phyloP scores from a whole-genome alignment of 768 basidiomycete genomes.

The Lepiota subincarnata region DNA sequence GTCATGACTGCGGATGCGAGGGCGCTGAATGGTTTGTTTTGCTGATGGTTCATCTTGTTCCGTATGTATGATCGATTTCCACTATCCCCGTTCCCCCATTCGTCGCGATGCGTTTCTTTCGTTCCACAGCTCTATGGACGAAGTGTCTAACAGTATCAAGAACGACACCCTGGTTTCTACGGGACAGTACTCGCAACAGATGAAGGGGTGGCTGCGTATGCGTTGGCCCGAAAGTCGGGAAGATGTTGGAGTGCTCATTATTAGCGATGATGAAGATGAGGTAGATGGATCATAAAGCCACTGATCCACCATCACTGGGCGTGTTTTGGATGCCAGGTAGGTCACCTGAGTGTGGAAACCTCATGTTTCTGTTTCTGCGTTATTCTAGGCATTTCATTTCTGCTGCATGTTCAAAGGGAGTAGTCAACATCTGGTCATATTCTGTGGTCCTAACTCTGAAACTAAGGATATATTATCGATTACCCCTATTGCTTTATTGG shows the following conservation, averaged over 20 bases:
- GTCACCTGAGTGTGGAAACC: neutral
- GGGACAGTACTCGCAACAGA: conserved; percentile 10
- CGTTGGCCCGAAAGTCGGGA: conserved; percentile 45
- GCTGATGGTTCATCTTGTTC: conserved; percentile 14
- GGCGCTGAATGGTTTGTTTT: conserved; percentile 4
- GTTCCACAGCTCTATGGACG: conserved; percentile 7
- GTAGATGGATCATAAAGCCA: conserved; percentile 16
- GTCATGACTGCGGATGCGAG: conserved; percentile 6
- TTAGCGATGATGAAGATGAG: conserved; percentile 49
- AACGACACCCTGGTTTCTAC: conserved; percentile 1
- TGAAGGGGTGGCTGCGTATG: conserved; percentile 20
- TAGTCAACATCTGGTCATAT: neutral
- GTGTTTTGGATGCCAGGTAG: neutral
- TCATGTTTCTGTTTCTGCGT: neutral
- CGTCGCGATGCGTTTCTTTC: neutral
- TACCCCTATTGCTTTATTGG: neutral
- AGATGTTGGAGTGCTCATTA: conserved; percentile 39
- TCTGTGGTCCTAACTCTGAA: neutral
- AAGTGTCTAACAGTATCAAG: conserved; percentile 9
- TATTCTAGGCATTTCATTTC: neutral
- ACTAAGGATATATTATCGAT: neutral
- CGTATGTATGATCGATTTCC: neutral
- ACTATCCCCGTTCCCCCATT: neutral
- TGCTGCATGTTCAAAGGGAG: neutral
- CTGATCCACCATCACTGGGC: neutral